Conservation (phyloP, 192 early-diverging fungal species). For the Pilobolus umbonatus region DNA sequence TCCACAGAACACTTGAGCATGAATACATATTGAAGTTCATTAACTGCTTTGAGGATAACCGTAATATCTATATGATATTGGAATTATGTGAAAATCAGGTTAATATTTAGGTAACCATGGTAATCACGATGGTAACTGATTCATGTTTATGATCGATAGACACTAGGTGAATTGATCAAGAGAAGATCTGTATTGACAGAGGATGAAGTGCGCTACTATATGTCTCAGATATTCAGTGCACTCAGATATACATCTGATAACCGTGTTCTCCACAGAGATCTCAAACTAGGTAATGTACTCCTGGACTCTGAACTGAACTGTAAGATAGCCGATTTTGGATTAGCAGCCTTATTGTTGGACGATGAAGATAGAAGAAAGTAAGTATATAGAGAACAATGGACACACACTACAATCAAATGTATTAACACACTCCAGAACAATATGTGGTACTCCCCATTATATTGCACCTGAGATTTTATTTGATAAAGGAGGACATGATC, state of each 20-base stretch:
- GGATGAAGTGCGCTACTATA: constrained; percentile 84
- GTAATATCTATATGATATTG: constrained; percentile 83
- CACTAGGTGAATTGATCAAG: constrained; percentile 80
- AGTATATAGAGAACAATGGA: background rate
- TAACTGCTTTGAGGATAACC: constrained; percentile 83
- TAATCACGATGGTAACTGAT: background rate
- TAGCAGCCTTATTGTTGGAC: constrained; percentile 76
- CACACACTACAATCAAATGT: background rate
- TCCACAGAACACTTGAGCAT: constrained; percentile 71
- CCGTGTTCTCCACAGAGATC: constrained; percentile 86
- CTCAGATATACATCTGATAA: constrained; percentile 77
- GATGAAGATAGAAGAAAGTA: constrained; percentile 89
- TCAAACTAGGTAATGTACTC: constrained; percentile 95
- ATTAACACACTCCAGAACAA: constrained; percentile 53
- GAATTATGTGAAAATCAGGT: constrained; percentile 89
- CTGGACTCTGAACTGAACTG: constrained; percentile 74
- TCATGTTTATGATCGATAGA: constrained; percentile 41
- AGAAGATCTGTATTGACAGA: constrained; percentile 76
- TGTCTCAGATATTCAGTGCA: constrained; percentile 75
- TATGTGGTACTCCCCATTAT: constrained; percentile 97
- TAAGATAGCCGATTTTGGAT: constrained; percentile 95
- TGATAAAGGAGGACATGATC: constrained; percentile 79
- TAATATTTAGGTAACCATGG: background rate
- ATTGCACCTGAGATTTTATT: constrained; percentile 95
- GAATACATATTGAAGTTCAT: constrained; percentile 75